Evolutionary conservation across 331 rosid species (phyloP).

Genomic region (Prunus yedoensis): DNA sequence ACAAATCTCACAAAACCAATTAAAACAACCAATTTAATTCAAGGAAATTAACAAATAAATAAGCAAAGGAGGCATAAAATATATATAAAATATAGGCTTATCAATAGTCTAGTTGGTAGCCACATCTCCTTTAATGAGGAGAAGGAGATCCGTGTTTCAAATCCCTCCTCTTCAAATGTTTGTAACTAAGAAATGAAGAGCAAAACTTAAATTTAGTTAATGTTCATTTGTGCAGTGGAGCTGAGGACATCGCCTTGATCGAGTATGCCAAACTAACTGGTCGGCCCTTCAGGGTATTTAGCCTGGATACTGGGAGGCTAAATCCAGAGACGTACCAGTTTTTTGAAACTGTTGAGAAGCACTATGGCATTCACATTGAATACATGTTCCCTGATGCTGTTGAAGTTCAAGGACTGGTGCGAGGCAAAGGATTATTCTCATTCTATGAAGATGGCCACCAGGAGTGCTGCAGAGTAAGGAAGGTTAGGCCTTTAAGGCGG

Average conservation of each 20-base stretch:
- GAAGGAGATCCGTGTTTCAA: no score
- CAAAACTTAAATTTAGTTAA: background rate
- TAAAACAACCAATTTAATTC: no score
- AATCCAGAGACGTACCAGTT: slow-evolving; percentile 84
- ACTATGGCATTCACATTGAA: slow-evolving; percentile 77
- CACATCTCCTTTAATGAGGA: no score
- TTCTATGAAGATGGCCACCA: slow-evolving; percentile 99
- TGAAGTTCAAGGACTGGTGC: slow-evolving; percentile 92
- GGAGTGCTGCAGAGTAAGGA: slow-evolving; percentile 96
- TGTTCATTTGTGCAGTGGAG: slow-evolving; percentile 62
- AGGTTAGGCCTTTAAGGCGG: slow-evolving; percentile 89
- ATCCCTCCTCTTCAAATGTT: background rate
- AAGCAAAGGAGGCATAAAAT: no score
- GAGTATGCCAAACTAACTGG: slow-evolving; percentile 96
- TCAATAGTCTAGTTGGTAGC: no score
- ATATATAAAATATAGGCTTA: no score
- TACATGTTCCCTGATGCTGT: slow-evolving; percentile 96
- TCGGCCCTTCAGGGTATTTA: slow-evolving; percentile 90
- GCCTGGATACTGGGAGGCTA: slow-evolving; percentile 91
- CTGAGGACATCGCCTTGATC: slow-evolving; percentile 90
- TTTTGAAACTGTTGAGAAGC: slow-evolving; percentile 86
- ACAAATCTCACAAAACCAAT: no score
- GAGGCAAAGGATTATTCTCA: slow-evolving; percentile 85
- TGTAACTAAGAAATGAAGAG: background rate
- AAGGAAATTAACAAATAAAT: no score